These are phyloP conservation scores for Aristolochia fimbriata DNA, from an alignment of 164 flowering plant species.

Conservation along the genomic window DNA sequence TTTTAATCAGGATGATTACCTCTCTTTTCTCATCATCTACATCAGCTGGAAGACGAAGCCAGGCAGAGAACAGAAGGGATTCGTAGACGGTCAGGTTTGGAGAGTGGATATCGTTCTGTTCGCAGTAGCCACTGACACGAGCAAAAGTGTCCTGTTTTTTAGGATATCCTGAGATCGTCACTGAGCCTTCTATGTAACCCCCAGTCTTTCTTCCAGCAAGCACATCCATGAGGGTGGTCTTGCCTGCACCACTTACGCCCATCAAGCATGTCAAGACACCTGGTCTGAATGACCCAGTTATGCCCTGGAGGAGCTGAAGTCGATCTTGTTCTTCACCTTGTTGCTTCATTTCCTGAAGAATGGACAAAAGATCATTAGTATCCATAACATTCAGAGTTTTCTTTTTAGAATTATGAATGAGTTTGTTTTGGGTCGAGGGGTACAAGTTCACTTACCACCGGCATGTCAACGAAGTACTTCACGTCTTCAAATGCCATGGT, in stretches of 20 bases:
- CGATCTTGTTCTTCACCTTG: constrained; percentile 20
- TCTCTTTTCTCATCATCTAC: constrained; percentile 17
- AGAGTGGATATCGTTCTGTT: constrained; percentile 48
- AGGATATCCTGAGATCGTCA: constrained; percentile 38
- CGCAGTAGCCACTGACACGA: constrained; percentile 39
- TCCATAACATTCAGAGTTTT: not conserved
- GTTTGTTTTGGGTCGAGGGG: not conserved
- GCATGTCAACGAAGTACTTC: constrained; percentile 91
- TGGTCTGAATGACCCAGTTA: constrained; percentile 45
- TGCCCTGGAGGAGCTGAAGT: constrained; percentile 37
- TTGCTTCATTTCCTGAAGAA: constrained; percentile 12
- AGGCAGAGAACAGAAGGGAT: constrained; percentile 27
- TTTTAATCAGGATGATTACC: constrained; percentile 5
- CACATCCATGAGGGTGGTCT: constrained; percentile 53
- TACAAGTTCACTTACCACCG: constrained; percentile 38
- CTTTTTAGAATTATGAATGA: not conserved
- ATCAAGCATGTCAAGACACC: constrained; percentile 43
- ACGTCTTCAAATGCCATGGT: constrained; percentile 76
- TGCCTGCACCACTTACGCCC: constrained; percentile 59
- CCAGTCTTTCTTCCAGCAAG: constrained; percentile 48
- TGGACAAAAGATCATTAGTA: not conserved
- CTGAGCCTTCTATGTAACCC: constrained; percentile 38
- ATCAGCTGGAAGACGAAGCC: constrained; percentile 24
- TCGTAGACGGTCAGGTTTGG: constrained; percentile 38
- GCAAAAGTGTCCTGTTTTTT: constrained; percentile 48